Conservation (phyloP, 2,329 filamentous ascomycete species). For the Cladophialophora carrionii region DNA sequence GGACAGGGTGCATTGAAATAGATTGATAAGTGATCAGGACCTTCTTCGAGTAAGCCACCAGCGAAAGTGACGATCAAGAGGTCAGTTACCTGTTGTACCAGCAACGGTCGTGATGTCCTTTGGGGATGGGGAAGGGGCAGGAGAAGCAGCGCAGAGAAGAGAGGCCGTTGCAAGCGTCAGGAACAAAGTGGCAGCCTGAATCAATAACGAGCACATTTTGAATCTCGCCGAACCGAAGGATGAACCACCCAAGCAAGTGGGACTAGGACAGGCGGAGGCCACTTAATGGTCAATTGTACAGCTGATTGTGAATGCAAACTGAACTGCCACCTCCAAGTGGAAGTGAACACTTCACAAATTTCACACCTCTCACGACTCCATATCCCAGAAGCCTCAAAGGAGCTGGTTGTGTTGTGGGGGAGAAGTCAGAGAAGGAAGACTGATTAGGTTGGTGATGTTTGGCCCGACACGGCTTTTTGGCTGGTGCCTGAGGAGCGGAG, state of each 20-base stretch:
- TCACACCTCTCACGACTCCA: constrained; percentile 27
- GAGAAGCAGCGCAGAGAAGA: constrained; percentile 23
- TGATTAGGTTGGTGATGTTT: constrained; percentile 2
- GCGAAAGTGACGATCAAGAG: not conserved
- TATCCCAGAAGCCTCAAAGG: constrained; percentile 20
- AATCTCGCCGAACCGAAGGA: constrained; percentile 10
- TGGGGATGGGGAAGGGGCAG: constrained; percentile 9
- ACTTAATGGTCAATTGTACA: constrained; percentile 14
- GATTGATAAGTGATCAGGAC: constrained; percentile 31
- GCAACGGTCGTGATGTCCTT: constrained; percentile 35
- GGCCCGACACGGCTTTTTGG: constrained; percentile 17
- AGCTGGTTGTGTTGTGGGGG: not conserved
- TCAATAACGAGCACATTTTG: constrained; percentile 29
- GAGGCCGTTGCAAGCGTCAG: constrained; percentile 26
- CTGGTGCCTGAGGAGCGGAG: constrained; percentile 26
- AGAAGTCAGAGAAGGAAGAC: constrained; percentile 8
- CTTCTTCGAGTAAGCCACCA: constrained; percentile 22
- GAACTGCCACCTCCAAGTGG: constrained; percentile 18
- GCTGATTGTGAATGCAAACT: constrained; percentile 8
- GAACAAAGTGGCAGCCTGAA: constrained; percentile 31
- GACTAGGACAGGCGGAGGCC: constrained; percentile 6
- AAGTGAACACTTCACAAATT: constrained; percentile 17
- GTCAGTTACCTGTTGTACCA: constrained; percentile 36
- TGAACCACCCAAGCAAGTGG: constrained; percentile 7
- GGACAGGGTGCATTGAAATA: constrained; percentile 34